Conservation (phyloP, 2,329 filamentous ascomycete species). For the Trichoderma oligosporum region DNA sequence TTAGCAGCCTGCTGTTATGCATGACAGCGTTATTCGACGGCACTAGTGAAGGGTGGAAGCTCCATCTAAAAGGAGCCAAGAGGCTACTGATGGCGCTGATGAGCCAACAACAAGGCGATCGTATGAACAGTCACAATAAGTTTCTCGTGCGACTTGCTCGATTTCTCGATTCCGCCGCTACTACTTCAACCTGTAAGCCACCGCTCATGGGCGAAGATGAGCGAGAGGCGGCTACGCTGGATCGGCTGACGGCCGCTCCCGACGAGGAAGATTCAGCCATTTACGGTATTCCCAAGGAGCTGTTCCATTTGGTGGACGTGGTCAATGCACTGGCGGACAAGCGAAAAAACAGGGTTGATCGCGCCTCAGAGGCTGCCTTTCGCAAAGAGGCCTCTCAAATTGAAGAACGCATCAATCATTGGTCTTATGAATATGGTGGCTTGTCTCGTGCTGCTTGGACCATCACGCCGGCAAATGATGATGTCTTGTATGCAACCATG, state of each 20-base stretch:
- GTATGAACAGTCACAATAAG: conserved; percentile 37
- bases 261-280: conserved; percentile 35
- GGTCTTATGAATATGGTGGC: conserved; percentile 34
- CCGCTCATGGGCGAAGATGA: conserved; percentile 34
- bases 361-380: conserved; percentile 31
- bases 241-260: conserved; percentile 26
- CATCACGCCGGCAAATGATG: conserved; percentile 25
- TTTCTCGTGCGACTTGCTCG: conserved; percentile 35
- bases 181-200: conserved; percentile 34
- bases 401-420: conserved; percentile 36
- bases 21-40: conserved; percentile 43
- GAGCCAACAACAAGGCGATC: conserved; percentile 31
- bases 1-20: conserved; percentile 39
- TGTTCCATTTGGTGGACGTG: conserved; percentile 34
- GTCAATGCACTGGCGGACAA: conserved; percentile 34
- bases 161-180: conserved; percentile 35
- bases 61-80: conserved; percentile 42
- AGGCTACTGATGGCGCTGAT: conserved; percentile 34
- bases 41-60: conserved; percentile 40
- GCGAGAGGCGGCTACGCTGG: conserved; percentile 28
- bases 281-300: conserved; percentile 36
- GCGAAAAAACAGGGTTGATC: conserved; percentile 31
- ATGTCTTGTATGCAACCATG: conserved; percentile 35
- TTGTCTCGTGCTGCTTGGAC: conserved; percentile 27
- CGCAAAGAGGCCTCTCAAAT: conserved; percentile 30